A percentile compares a stretch with the other conserved stretches of the same genome.
Conservation (phyloP, 352 stramenopile genomes). For the Phytophthora idaei region DNA sequence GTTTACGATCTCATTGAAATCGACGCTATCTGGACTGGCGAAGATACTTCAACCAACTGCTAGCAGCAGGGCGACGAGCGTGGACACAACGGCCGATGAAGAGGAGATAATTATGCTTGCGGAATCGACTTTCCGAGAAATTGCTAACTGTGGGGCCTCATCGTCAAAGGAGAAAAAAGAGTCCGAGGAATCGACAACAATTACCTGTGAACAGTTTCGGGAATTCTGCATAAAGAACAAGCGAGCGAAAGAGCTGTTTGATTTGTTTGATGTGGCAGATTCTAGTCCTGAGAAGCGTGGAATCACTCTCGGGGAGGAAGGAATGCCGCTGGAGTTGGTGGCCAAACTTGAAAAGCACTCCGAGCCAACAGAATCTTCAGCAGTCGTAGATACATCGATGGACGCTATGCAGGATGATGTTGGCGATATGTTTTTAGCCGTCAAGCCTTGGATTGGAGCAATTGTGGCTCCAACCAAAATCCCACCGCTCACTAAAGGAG, state of each 20-base stretch:
- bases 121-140: slow-evolving; percentile 73
- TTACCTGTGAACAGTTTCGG: slow-evolving; percentile 83
- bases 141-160: slow-evolving; percentile 42
- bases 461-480: slow-evolving; percentile 74
- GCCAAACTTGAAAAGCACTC: slow-evolving; percentile 33
- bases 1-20: slow-evolving; percentile 90
- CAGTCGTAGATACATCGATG: slow-evolving; percentile 1
- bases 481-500: slow-evolving; percentile 54
- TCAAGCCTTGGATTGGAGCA: slow-evolving; percentile 88
- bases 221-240: slow-evolving; percentile 76
- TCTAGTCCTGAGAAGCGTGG: slow-evolving; percentile 11
- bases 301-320: slow-evolving; percentile 11
- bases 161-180: slow-evolving; percentile 26
- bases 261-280: slow-evolving; percentile 63
- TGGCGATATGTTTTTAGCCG: slow-evolving; percentile 82
- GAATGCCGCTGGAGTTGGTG: slow-evolving; percentile 6
- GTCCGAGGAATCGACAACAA: slow-evolving; percentile 34
- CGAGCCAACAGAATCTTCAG: slow-evolving; percentile 4
- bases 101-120: slow-evolving; percentile 70
- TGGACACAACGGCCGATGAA: slow-evolving; percentile 48
- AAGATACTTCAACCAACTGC: slow-evolving; percentile 62
- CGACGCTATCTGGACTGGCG: slow-evolving; percentile 66
- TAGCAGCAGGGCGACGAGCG: slow-evolving; percentile 1
- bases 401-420: slow-evolving; percentile 29
- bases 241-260: slow-evolving; percentile 58